Evolutionary conservation across 768 basidiomycete species (phyloP).

Genomic region (Cantharellus anzutake): DNA sequence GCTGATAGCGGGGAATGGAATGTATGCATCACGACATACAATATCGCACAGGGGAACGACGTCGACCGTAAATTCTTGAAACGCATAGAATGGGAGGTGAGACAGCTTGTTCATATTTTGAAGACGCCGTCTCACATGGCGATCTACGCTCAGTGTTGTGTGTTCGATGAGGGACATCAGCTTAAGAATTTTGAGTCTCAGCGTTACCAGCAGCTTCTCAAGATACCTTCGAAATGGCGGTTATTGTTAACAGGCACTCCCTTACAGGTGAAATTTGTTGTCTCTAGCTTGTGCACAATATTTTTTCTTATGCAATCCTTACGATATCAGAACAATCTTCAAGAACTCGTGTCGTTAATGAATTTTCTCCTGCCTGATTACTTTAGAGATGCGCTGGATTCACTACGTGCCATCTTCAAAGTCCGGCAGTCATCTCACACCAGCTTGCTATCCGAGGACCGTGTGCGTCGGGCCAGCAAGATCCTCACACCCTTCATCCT

Average conservation of each 20-base stretch:
- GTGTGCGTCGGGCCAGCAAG: conserved; percentile 87
- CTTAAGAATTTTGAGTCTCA: conserved; percentile 98
- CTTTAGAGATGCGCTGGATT: conserved; percentile 53
- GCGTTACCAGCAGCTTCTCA: conserved; percentile 75
- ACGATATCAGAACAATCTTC: conserved; percentile 47
- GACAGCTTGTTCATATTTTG: conserved; percentile 16
- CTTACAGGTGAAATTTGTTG: conserved; percentile 57
- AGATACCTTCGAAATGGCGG: conserved; percentile 75
- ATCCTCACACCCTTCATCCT: conserved; percentile 99
- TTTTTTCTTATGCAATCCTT: neutral
- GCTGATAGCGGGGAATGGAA: conserved; percentile 52
- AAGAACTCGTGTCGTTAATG: conserved; percentile 84
- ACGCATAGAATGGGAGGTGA: conserved; percentile 78
- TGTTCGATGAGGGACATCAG: conserved; percentile 95
- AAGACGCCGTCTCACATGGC: neutral
- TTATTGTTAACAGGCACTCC: conserved; percentile 91
- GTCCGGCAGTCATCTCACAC: conserved; percentile 84
- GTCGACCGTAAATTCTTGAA: conserved; percentile 88
- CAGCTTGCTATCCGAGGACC: conserved; percentile 75
- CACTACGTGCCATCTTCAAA: conserved; percentile 89
- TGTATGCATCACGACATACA: conserved; percentile 91
- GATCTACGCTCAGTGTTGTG: conserved; percentile 41
- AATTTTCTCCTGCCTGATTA: conserved; percentile 93
- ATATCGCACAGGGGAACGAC: conserved; percentile 71
- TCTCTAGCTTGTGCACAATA: conserved; percentile 30